Conservation (phyloP, 2,329 filamentous ascomycete genomes). For the Xylariaceae sp. region DNA sequence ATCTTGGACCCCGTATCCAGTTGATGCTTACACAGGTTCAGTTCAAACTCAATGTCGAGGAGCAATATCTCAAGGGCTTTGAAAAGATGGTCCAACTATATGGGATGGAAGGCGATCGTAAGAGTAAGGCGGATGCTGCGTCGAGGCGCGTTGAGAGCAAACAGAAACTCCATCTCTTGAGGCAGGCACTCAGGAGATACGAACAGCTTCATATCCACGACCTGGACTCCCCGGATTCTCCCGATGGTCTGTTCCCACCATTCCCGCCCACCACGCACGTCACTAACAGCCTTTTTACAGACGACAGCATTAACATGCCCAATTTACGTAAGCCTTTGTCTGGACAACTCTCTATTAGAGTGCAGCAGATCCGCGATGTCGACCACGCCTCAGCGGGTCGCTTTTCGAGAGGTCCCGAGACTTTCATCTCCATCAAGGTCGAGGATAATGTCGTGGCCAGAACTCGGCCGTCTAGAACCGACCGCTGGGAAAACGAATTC, state of each 20-base stretch:
- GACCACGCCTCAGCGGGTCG: conserved; percentile 81
- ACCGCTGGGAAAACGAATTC: conserved; percentile 86
- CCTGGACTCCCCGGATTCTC: conserved; percentile 70
- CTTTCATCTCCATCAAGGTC: conserved; percentile 92
- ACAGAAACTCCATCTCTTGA: conserved; percentile 93
- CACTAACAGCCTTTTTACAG: conserved; percentile 41
- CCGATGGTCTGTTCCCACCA: conserved; percentile 61
- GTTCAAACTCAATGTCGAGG: conserved; percentile 97
- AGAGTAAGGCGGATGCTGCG: conserved; percentile 90
- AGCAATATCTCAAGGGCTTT: conserved; percentile 97
- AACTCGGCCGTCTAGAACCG: conserved; percentile 77
- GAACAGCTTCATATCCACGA: conserved; percentile 89
- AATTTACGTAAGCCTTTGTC: conserved; percentile 95
- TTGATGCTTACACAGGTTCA: conserved; percentile 98
- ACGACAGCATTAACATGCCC: conserved; percentile 93
- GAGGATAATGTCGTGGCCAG: conserved; percentile 88
- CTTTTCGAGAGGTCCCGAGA: conserved; percentile 88
- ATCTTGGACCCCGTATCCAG: conserved; percentile 94
- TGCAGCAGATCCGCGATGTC: conserved; percentile 87
- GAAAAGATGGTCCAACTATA: conserved; percentile 99
- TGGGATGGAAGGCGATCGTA: conserved; percentile 93
- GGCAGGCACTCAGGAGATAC: conserved; percentile 93
- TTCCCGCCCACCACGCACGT: background rate
- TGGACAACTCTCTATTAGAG: conserved; percentile 78
- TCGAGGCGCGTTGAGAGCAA: conserved; percentile 88